These are phyloP conservation scores for Boletus pseudopeckii DNA, from an alignment of 768 basidiomycete species.

Conservation along the genomic window DNA sequence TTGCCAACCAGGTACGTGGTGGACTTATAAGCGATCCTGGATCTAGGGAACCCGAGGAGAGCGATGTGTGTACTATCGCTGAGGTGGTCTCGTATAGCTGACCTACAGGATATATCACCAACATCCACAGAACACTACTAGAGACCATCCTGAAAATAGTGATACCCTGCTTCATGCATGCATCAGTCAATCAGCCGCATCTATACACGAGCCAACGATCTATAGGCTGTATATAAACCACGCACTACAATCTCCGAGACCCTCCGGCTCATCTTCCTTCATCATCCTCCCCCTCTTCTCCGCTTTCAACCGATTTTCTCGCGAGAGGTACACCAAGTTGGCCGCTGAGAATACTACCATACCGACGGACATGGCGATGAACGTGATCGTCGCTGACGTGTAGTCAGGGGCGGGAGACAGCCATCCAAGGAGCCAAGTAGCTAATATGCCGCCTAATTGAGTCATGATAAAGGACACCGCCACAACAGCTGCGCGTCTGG, in stretches of 20 bases:
- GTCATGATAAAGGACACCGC: constrained; percentile 55
- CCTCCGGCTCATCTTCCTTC: constrained; percentile 37
- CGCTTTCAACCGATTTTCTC: constrained; percentile 47
- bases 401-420: constrained; percentile 52
- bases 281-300: constrained; percentile 30
- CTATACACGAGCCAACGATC: neutral
- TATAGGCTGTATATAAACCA: constrained; percentile 57
- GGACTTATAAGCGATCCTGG: too few relatives aligned
- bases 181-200: too few relatives aligned
- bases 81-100: too few relatives aligned
- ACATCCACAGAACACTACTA: too few relatives aligned
- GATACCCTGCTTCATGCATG: neutral
- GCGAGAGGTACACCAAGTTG: constrained; percentile 42
- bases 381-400: constrained; percentile 40
- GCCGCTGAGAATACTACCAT: constrained; percentile 36
- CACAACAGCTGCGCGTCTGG: constrained; percentile 54
- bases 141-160: too few relatives aligned
- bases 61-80: too few relatives aligned
- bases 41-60: too few relatives aligned
- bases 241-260: constrained; percentile 50
- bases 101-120: too few relatives aligned
- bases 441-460: constrained; percentile 57
- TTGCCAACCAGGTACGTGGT: too few relatives aligned
- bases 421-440: constrained; percentile 56
- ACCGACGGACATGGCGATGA: constrained; percentile 36